Evolutionary conservation across 345 rosid species (phyloP).

Genomic region (Eucalyptus erythrocorys): DNA sequence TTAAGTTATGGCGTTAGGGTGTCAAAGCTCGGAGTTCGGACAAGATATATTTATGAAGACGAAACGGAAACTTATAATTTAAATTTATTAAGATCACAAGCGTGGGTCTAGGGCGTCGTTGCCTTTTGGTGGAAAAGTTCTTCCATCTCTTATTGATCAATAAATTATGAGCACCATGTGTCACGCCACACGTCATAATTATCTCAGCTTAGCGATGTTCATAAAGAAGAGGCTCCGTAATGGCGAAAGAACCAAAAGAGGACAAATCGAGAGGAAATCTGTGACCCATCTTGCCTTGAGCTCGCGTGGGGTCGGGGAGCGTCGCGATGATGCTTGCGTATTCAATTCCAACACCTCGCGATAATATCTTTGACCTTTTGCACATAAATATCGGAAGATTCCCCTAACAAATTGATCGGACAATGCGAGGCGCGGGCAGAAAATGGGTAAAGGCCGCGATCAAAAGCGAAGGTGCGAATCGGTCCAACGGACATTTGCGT

Average conservation of each 20-base stretch:
- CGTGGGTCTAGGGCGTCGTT: not conserved
- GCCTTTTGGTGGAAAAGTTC: not conserved
- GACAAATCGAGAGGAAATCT: not conserved
- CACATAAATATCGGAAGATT: not conserved
- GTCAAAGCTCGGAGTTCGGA: no score
- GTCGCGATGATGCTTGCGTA: not conserved
- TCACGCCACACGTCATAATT: not conserved
- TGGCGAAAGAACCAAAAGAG: not conserved
- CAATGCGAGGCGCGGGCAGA: not conserved
- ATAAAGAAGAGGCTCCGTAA: not conserved
- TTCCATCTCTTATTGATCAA: no score
- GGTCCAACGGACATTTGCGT: not conserved
- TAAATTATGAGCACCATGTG: not conserved
- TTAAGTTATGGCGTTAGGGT: no score
- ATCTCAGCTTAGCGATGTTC: not conserved
- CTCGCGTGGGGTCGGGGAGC: not conserved
- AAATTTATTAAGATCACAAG: not conserved
- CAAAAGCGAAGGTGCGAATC: not conserved
- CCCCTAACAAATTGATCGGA: not conserved
- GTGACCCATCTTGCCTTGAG: not conserved
- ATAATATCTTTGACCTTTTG: not conserved
- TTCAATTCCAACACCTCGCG: not conserved
- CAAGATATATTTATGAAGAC: not conserved
- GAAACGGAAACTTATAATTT: rapidly evolving
- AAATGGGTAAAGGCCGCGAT: not conserved